Conservation (phyloP, 768 basidiomycete genomes). For the Termitomyces sp. region DNA sequence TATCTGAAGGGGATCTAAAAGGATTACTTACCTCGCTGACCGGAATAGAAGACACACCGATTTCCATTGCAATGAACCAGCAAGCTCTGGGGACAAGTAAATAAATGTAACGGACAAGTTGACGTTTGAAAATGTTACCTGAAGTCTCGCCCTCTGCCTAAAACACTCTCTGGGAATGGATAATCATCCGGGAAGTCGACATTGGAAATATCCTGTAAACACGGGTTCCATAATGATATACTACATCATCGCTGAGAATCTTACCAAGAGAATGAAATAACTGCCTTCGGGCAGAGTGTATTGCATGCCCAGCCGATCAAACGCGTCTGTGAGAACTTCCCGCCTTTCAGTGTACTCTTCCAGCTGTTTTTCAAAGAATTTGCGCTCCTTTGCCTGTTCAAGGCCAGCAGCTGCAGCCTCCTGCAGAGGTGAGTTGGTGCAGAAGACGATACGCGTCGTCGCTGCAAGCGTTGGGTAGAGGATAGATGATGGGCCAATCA, state of each 20-base stretch:
- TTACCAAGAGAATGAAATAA: constrained; percentile 85
- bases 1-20: constrained; percentile 1
- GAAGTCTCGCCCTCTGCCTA: constrained; percentile 86
- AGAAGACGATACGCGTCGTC: constrained; percentile 91
- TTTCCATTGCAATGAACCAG: constrained; percentile 90
- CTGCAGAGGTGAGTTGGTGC: constrained; percentile 90
- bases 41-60: constrained; percentile 90
- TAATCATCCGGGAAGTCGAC: constrained; percentile 82
- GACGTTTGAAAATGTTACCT: constrained; percentile 31
- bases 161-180: constrained; percentile 68
- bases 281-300: constrained; percentile 88
- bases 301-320: constrained; percentile 76
- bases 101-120: not conserved
- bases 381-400: constrained; percentile 64
- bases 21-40: constrained; percentile 78
- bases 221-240: not conserved
- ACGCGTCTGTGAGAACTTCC: constrained; percentile 64
- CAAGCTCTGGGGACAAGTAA: constrained; percentile 50
- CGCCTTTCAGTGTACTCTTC: constrained; percentile 79
- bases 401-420: constrained; percentile 90
- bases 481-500: constrained; percentile 80
- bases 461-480: constrained; percentile 86
- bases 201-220: constrained; percentile 61
- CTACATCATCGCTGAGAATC: constrained; percentile 9
- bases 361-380: constrained; percentile 75